Evolutionary conservation across 2,329 filamentous ascomycete genomes (phyloP), one percentile per base, ranked within the genome.

Genomic region (Penicillium sp.): DNA sequence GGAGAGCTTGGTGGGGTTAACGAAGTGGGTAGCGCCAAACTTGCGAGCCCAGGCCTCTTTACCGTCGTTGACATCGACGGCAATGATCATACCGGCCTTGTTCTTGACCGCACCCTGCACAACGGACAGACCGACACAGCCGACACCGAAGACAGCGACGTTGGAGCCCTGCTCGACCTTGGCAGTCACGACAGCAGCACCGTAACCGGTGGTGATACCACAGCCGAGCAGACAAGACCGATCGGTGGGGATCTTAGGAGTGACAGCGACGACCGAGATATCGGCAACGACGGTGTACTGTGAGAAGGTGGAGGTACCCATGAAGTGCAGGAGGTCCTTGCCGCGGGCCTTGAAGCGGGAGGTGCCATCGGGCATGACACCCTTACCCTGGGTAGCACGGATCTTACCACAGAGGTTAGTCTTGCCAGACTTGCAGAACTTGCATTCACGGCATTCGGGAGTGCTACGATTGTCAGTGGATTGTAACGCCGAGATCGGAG

Each of bases 341-440:
- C 94, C 94, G 78, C 93, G 94, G 84, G 89, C 92, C 79, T 86
- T 91, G 87, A 97, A 97, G 70, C 94, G 90, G 57, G 89, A 89
- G 66, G 93, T 97, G 70, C 93, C 93, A 77, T 99, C 94, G 57
- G 94, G 94, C 93, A 99, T 96, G 68, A 97, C 86, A 73, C 94
- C 94, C 78, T 88, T 89, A 70, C 94, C 94, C 81, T 99, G 94
- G 44, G 94, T 97, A 45, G 91, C 91, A 70, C 94, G 89, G 78
- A 99, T 99, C 86, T 97, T 97, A 77, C 94, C 94, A 81, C 93
- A 97, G 58, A 97, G 89, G 81, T 97, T 96, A 71, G 93, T 97
- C 88, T 99, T 99, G 81, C 93, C 94, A 42, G 93, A 97, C 79
- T 91, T 94, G 89, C 94, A 99, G 85, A 97, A 97, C 83, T 97